A percentile compares a stretch with the other conserved stretches of the same genome.
phyloP scores from a whole-genome alignment of 2,329 filamentous ascomycete species.

The Paecilomyces formosus region DNA sequence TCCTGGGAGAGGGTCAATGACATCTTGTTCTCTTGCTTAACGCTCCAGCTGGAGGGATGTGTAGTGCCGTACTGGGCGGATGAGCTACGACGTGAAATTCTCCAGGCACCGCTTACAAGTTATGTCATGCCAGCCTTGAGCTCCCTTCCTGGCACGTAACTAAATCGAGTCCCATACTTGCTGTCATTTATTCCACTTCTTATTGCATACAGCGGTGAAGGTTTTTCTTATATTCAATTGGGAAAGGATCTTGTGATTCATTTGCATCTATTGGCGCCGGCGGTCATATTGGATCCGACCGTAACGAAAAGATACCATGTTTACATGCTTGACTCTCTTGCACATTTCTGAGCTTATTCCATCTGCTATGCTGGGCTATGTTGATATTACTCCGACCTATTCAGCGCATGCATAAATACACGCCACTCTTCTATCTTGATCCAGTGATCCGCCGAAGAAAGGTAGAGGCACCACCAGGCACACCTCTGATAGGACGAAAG shows the following conservation, averaged over 20 bases:
- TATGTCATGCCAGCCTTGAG: constrained; percentile 18
- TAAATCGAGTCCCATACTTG: background rate
- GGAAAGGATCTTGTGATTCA: background rate
- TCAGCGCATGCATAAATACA: background rate
- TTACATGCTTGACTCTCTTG: background rate
- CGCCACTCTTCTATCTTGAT: background rate
- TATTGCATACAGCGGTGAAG: background rate
- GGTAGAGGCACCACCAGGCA: no score
- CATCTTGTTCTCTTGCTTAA: constrained; percentile 29
- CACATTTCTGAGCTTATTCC: background rate
- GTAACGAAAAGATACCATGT: background rate
- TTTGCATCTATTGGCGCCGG: background rate
- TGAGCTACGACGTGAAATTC: constrained; percentile 27
- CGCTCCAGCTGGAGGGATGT: constrained; percentile 16
- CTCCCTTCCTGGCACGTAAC: background rate
- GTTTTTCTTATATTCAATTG: background rate
- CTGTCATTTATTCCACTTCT: background rate
- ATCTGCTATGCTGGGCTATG: background rate
- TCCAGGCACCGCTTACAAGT: constrained; percentile 27
- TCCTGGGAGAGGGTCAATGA: constrained; percentile 29
- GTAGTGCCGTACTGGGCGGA: constrained; percentile 22
- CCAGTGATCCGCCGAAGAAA: no score
- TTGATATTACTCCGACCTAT: background rate
- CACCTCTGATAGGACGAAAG: no score
- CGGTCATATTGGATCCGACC: background rate